phyloP scores from a whole-genome alignment of 306 rosid genomes.

The Glycine tomentella region DNA sequence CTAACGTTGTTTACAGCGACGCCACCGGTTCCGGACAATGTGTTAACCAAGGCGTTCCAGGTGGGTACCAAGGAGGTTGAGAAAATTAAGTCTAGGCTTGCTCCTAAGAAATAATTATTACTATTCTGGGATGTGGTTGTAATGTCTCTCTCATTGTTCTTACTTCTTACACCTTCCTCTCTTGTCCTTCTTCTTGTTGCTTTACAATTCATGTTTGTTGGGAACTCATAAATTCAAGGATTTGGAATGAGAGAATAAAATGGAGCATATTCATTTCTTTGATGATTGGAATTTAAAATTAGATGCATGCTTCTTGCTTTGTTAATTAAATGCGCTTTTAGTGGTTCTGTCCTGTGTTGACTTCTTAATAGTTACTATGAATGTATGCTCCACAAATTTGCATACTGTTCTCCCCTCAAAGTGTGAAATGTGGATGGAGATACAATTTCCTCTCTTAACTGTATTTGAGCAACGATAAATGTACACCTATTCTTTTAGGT shows the following conservation, averaged over 20 bases:
- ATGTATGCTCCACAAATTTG: neutral
- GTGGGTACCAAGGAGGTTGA: slow-evolving; percentile 66
- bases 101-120: slow-evolving; percentile 56
- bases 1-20: slow-evolving; percentile 68
- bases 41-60: slow-evolving; percentile 70
- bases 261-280: slow-evolving; percentile 30
- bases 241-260: neutral
- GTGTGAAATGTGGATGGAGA: neutral
- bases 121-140: neutral
- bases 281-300: slow-evolving; percentile 10
- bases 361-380: neutral
- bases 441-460: too few species aligned
- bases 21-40: slow-evolving; percentile 75
- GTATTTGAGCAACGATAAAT: too few species aligned
- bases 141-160: neutral
- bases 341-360: slow-evolving; percentile 19
- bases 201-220: slow-evolving; percentile 27
- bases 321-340: slow-evolving; percentile 4
- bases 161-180: neutral
- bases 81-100: slow-evolving; percentile 72
- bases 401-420: neutral
- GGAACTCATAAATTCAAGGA: slow-evolving; percentile 14
- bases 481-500: too few species aligned
- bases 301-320: slow-evolving; percentile 13
- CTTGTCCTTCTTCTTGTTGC: neutral